Conservation (phyloP, 805 yeast species). For the Schizosaccharomyces japonicus region DNA sequence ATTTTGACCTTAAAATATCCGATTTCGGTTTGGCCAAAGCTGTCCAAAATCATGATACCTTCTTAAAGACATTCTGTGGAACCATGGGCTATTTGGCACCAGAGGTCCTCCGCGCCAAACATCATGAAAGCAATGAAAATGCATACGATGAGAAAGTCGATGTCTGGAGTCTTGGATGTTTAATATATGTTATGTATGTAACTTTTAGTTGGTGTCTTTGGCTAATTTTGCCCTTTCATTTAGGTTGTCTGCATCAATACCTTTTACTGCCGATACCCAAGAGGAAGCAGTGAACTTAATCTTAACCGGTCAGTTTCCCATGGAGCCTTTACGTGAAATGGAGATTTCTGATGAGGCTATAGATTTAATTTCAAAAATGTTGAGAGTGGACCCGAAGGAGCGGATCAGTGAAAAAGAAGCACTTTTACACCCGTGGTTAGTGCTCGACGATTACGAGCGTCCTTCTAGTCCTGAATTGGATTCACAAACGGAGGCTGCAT, state of each 20-base stretch:
- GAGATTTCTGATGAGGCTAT: constrained; percentile 45
- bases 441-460: too few relatives aligned
- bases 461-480: too few relatives aligned
- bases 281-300: constrained; percentile 61
- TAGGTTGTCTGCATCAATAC: constrained; percentile 62
- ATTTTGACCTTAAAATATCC: constrained; percentile 71
- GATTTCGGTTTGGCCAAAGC: constrained; percentile 93
- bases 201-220: neutral
- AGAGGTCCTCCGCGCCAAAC: constrained; percentile 38
- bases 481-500: too few relatives aligned
- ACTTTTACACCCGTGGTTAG: constrained; percentile 65
- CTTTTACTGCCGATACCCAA: constrained; percentile 83
- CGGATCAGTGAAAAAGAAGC: constrained; percentile 61
- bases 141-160: constrained; percentile 29
- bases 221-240: neutral
- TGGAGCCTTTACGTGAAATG: constrained; percentile 31
- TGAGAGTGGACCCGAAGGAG: constrained; percentile 51
- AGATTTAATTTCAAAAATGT: constrained; percentile 42
- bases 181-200: constrained; percentile 49
- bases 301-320: constrained; percentile 54
- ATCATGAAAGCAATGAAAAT: constrained; percentile 13
- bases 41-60: constrained; percentile 31
- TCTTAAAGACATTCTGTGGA: constrained; percentile 92
- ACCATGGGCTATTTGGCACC: constrained; percentile 95
- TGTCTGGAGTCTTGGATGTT: constrained; percentile 93